These are phyloP conservation scores for Saccharomycopsis olivae DNA, from an alignment of 805 yeast species.

Conservation along the genomic window DNA sequence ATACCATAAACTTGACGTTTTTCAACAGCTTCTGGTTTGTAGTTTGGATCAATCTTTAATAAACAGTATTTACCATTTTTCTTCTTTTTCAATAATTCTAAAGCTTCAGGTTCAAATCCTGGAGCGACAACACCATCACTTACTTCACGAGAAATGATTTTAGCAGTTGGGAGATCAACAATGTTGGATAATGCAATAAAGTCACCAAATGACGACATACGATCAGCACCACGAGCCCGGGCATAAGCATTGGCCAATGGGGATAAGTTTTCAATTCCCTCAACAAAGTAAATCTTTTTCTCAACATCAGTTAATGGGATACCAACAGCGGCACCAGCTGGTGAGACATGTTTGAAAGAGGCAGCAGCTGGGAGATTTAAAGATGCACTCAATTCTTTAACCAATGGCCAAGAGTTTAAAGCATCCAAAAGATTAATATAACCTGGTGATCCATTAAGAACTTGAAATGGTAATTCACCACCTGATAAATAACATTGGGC, in stretches of 20 bases:
- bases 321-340: slow-evolving; percentile 98
- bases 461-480: slow-evolving; percentile 90
- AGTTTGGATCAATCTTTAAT: slow-evolving; percentile 92
- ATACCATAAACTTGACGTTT: slow-evolving; percentile 95
- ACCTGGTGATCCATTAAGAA: slow-evolving; percentile 91
- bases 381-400: slow-evolving; percentile 90
- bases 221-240: slow-evolving; percentile 98
- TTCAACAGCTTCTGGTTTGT: slow-evolving; percentile 69
- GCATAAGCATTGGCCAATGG: slow-evolving; percentile 98
- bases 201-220: slow-evolving; percentile 99
- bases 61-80: slow-evolving; percentile 97
- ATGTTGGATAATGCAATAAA: slow-evolving; percentile 94
- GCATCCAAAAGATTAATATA: slow-evolving; percentile 96
- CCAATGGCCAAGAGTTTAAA: slow-evolving; percentile 97
- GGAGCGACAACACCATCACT: slow-evolving; percentile 99
- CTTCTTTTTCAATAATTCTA: slow-evolving; percentile 79
- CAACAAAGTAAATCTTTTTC: slow-evolving; percentile 91
- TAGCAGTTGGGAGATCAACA: slow-evolving; percentile 94
- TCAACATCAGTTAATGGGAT: slow-evolving; percentile 84
- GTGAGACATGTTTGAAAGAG: slow-evolving; percentile 96
- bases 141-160: slow-evolving; percentile 94
- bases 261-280: slow-evolving; percentile 87
- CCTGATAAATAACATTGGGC: slow-evolving; percentile 90
- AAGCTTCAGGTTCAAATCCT: slow-evolving; percentile 87
- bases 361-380: slow-evolving; percentile 97